These are phyloP conservation scores for Amphicarpaea edgeworthii DNA, from an alignment of 306 rosid genomes.

Conservation along the genomic window DNA sequence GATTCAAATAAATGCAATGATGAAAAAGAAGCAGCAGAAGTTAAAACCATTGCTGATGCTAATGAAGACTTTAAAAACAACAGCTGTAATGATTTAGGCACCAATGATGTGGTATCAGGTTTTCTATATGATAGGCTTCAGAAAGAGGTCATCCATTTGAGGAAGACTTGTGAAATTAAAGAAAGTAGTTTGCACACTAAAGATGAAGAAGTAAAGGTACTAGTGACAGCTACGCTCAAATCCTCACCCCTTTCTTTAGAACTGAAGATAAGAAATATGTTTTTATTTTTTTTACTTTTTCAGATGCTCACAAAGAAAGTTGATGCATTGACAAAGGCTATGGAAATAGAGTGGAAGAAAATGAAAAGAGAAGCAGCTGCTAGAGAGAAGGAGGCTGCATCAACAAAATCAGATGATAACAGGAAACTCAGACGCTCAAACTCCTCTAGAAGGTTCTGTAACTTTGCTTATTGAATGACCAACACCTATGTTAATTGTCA, in stretches of 20 bases:
- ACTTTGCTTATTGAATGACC: slow-evolving; percentile 29
- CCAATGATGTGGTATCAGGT: slow-evolving; percentile 79
- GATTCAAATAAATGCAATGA: slow-evolving; percentile 26
- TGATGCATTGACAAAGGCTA: slow-evolving; percentile 81
- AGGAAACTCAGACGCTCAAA: slow-evolving; percentile 58
- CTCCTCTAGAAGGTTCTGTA: slow-evolving; percentile 66
- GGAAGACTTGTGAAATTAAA: slow-evolving; percentile 71
- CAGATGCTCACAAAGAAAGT: slow-evolving; percentile 86
- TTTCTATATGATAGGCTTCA: slow-evolving; percentile 89
- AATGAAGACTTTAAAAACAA: slow-evolving; percentile 49
- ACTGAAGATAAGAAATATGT: slow-evolving; percentile 41
- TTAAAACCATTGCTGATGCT: slow-evolving; percentile 40
- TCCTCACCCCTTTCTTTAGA: slow-evolving; percentile 10
- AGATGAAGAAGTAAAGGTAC: slow-evolving; percentile 92
- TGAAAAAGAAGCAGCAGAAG: slow-evolving; percentile 46
- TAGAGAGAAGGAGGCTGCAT: slow-evolving; percentile 79
- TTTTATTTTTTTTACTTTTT: too few species aligned
- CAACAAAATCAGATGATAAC: slow-evolving; percentile 58
- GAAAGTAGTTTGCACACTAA: slow-evolving; percentile 61
- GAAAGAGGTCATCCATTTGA: slow-evolving; percentile 79
- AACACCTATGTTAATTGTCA: slow-evolving; percentile 11
- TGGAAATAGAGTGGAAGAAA: slow-evolving; percentile 87
- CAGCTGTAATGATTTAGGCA: slow-evolving; percentile 43
- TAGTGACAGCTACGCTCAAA: not conserved
- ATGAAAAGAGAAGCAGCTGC: slow-evolving; percentile 86